Percentiles rank a stretch among this genome's conserved stretches.
phyloP scores from a whole-genome alignment of 192 early-diverging fungal genomes.

The Gigaspora rosea region DNA sequence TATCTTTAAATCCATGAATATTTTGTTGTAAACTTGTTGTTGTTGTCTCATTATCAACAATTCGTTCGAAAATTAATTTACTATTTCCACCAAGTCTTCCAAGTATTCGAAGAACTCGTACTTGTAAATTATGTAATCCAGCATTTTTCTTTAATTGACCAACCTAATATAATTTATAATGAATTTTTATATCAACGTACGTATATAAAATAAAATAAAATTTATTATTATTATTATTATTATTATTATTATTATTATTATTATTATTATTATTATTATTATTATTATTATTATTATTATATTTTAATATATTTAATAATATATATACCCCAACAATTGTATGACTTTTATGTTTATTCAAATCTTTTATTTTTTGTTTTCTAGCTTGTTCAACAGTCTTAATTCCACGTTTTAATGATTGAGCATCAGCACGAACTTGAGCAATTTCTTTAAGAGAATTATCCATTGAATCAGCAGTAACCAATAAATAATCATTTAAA shows the following conservation, averaged over 20 bases:
- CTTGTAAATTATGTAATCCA: constrained; percentile 55
- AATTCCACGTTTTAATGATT: background rate
- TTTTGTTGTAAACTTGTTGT: background rate
- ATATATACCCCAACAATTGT: constrained; percentile 10
- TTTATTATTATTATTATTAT: background rate
- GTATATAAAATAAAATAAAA: too few species aligned
- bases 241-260: background rate
- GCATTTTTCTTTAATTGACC: constrained; percentile 32
- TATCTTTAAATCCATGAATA: background rate
- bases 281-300: background rate
- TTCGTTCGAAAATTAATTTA: constrained; percentile 42
- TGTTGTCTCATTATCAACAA: background rate
- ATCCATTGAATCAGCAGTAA: constrained; percentile 40
- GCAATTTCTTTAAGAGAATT: constrained; percentile 29
- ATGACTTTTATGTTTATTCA: background rate
- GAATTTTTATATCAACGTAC: background rate
- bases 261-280: background rate
- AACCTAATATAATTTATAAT: background rate
- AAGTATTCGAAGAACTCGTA: constrained; percentile 61
- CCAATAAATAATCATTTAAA: constrained; percentile 67
- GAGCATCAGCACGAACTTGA: background rate
- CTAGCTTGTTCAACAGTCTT: background rate
- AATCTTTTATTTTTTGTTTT: background rate
- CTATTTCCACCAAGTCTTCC: constrained; percentile 66
- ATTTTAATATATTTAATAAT: background rate